Base-by-base conservation (phyloP, 345 rosid genomes). In the Citrus australasica region DNA sequence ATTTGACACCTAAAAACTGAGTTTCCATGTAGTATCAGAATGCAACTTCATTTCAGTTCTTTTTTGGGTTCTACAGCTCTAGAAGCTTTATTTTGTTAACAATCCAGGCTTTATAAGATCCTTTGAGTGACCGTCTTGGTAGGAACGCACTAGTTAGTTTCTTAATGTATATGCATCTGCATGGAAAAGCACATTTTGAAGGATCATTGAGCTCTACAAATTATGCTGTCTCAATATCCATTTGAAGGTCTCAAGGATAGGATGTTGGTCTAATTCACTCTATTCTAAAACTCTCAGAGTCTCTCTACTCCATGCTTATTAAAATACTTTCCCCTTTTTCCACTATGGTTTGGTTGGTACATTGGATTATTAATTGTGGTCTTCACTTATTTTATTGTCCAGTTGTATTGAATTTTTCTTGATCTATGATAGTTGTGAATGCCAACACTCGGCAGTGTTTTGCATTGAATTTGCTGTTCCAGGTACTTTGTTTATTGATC, bases 391-490 rank as follows among this genome's bases (percentile, higher is more conserved):
- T n/a, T 4, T 27, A 59, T 64, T 56, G 35, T n/a, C 67, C 46
- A 11, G n/a, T 61, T 48, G 37, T 8, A 62, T 73, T 72, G 6
- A 24, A 30, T 4, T 51, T 46, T 46, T 11, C 51, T 46, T 46
- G 51, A 46, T 46, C 51, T 11, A 11, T 46, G 16, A 46, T 46
- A 13, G 51, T 3, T 46, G 14, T 46, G 51, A 0, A 46, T 46
- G 16, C 16, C 56, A 51, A 1, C 82, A 56, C 74, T 66, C 69
- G 21, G 71, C 40, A 46, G 73, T 33, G 71, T 70, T 74, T 69
- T 71, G 66, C 84, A 82, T 77, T 64, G 82, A 82, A 76, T 74
- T 83, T 70, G 73, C 48, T 73, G 72, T 28, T 65, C 59, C 30
- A 51, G 67, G 11, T 71, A 42, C 69, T 77, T 66, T 66, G 51